Percentiles rank a stretch among this genome's conserved stretches.
Evolutionary conservation across 2,329 filamentous ascomycete genomes (phyloP).

Genomic region (Cytospora piceicola): DNA sequence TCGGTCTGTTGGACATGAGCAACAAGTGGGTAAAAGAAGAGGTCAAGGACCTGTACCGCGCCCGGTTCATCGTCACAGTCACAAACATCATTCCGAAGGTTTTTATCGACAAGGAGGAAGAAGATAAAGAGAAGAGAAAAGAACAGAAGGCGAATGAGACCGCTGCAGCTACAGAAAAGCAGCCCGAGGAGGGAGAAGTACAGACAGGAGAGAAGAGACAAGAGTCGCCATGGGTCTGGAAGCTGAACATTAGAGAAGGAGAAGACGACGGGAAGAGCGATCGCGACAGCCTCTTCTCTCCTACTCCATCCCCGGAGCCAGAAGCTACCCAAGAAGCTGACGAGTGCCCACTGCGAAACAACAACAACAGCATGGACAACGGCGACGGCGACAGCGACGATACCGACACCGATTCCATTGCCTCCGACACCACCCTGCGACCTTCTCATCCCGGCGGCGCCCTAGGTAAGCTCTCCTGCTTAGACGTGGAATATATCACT

Average conservation of each 20-base stretch:
- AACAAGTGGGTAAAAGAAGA: conserved; percentile 21
- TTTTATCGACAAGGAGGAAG: conserved; percentile 3
- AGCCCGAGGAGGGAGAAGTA: neutral
- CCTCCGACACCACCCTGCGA: neutral
- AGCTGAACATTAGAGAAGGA: neutral
- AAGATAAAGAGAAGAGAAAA: neutral
- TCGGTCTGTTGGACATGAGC: conserved; percentile 16
- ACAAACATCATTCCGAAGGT: conserved; percentile 6
- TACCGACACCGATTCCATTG: conserved; percentile 1
- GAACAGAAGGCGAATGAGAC: neutral
- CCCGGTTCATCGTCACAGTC: conserved; percentile 19
- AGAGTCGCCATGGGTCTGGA: neutral
- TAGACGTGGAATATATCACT: conserved; percentile 4
- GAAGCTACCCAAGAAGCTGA: neutral
- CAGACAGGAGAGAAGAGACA: neutral
- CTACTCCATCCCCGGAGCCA: neutral
- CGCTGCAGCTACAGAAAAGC: neutral
- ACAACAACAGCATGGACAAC: neutral
- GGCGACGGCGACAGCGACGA: neutral
- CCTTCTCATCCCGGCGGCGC: conserved; percentile 7
- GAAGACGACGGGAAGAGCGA: conserved; percentile 1
- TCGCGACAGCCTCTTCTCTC: conserved; percentile 6
- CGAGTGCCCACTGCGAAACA: neutral
- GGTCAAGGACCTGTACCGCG: conserved; percentile 18
- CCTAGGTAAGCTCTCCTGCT: conserved; percentile 4